Evolutionary conservation across 2,329 filamentous ascomycete species (phyloP).

Genomic region (Penicillium sp.): DNA sequence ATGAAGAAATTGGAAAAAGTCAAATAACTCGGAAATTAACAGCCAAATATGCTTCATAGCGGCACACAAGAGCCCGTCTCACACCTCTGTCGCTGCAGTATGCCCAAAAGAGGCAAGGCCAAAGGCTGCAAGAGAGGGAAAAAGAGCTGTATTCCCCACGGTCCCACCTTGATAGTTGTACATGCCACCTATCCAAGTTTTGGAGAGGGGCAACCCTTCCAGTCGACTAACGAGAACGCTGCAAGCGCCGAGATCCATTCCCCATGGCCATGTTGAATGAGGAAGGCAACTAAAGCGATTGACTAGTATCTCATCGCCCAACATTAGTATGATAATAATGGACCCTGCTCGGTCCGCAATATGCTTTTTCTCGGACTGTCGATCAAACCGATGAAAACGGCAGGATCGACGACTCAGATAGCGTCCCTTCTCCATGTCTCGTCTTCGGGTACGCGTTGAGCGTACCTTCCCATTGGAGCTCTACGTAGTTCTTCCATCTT

Average conservation of each 20-base stretch:
- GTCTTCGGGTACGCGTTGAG: not conserved
- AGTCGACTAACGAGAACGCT: not conserved
- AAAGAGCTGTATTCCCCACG: constrained; percentile 1
- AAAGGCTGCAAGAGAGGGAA: not conserved
- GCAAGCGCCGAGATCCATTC: constrained; percentile 7
- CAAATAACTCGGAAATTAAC: not conserved
- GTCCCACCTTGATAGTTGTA: not conserved
- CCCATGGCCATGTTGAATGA: not conserved
- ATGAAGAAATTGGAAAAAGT: not conserved
- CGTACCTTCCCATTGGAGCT: too few relatives aligned
- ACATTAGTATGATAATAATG: not conserved
- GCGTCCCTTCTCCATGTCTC: not conserved
- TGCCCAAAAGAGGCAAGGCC: not conserved
- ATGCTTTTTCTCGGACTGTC: not conserved
- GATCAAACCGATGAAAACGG: constrained; percentile 1
- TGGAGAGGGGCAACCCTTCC: not conserved
- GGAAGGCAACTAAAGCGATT: constrained; percentile 7
- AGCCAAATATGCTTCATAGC: not conserved
- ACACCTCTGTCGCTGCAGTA: not conserved
- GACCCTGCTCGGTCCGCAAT: not conserved
- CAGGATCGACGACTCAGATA: not conserved
- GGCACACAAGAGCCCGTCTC: not conserved
- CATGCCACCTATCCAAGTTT: not conserved
- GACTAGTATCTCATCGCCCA: not conserved
- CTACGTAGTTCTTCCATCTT: not conserved